Evolutionary conservation across 1,139 yeast species (phyloP).

Genomic region (Yamadazyma atlantica): DNA sequence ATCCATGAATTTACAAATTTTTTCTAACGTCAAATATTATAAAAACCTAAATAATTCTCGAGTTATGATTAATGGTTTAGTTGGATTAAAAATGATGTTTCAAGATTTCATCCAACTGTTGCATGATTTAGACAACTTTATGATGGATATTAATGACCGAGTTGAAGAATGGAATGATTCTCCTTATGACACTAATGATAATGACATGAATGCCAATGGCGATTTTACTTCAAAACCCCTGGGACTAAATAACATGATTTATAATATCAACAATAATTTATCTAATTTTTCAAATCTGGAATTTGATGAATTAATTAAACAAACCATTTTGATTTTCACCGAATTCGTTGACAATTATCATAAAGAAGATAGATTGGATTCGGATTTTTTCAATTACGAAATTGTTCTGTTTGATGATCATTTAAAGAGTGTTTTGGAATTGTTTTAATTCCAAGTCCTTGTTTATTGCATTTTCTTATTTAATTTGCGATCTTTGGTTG

Average conservation of each 20-base stretch:
- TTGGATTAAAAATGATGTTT: slow-evolving; percentile 10
- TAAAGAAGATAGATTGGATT: slow-evolving; percentile 4
- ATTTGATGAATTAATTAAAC: slow-evolving; percentile 8
- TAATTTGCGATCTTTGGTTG: background rate
- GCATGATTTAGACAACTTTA: slow-evolving; percentile 11
- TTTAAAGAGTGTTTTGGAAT: slow-evolving; percentile 7
- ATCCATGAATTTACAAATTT: slow-evolving; percentile 13
- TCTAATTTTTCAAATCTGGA: slow-evolving; percentile 7
- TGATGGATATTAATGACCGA: slow-evolving; percentile 14
- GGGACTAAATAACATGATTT: slow-evolving; percentile 5
- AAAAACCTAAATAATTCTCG: slow-evolving; percentile 14
- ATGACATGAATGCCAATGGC: slow-evolving; percentile 3
- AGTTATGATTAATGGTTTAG: slow-evolving; percentile 14
- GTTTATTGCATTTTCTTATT: background rate
- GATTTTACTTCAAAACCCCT: background rate
- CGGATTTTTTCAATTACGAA: slow-evolving; percentile 12
- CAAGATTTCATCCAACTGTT: slow-evolving; percentile 12
- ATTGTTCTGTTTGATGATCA: slow-evolving; percentile 16
- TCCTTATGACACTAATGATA: slow-evolving; percentile 1
- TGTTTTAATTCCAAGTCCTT: background rate
- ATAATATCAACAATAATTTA: slow-evolving; percentile 11
- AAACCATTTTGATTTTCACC: slow-evolving; percentile 10
- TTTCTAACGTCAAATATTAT: slow-evolving; percentile 14
- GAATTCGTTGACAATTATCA: slow-evolving; percentile 10
- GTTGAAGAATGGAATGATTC: slow-evolving; percentile 12